Evolutionary conservation across 306 rosid genomes (phyloP).

Genomic region (Castanea crenata): DNA sequence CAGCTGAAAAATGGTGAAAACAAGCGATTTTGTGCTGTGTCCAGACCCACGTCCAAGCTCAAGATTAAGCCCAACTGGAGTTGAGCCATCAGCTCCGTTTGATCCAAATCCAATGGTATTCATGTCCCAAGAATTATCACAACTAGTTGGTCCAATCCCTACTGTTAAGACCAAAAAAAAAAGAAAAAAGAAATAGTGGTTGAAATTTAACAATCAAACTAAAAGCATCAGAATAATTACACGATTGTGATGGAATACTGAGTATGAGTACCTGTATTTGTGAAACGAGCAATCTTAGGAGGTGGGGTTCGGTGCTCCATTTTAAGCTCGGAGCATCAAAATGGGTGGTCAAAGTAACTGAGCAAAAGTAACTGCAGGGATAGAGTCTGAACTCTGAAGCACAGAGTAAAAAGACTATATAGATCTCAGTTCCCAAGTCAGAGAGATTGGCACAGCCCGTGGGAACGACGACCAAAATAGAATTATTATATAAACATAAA

Average conservation of each 20-base stretch:
- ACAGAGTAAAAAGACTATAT: background rate
- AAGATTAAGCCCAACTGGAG: conserved; percentile 20
- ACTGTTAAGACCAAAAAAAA: background rate
- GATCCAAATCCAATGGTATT: conserved; percentile 1
- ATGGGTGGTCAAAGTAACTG: background rate
- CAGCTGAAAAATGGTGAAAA: conserved; percentile 37
- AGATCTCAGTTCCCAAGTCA: background rate
- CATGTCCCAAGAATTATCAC: conserved; percentile 3
- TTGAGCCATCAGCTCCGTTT: background rate
- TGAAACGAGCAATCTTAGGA: background rate
- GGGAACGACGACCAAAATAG: background rate
- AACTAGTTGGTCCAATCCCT: background rate
- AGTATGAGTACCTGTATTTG: background rate
- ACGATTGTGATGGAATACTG: background rate
- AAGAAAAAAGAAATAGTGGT: background rate
- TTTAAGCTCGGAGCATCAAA: background rate
- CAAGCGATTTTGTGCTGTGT: background rate
- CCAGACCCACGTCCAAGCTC: conserved; percentile 25
- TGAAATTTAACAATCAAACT: background rate
- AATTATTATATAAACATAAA: background rate
- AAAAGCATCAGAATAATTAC: background rate
- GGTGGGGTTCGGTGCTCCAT: background rate
- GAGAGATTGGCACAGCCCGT: background rate
- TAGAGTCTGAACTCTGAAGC: background rate
- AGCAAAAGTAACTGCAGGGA: background rate